Percentiles rank a stretch among this genome's conserved stretches.
Conservation (phyloP, 2,329 filamentous ascomycete species). For the Ambrosiella beaveri region DNA sequence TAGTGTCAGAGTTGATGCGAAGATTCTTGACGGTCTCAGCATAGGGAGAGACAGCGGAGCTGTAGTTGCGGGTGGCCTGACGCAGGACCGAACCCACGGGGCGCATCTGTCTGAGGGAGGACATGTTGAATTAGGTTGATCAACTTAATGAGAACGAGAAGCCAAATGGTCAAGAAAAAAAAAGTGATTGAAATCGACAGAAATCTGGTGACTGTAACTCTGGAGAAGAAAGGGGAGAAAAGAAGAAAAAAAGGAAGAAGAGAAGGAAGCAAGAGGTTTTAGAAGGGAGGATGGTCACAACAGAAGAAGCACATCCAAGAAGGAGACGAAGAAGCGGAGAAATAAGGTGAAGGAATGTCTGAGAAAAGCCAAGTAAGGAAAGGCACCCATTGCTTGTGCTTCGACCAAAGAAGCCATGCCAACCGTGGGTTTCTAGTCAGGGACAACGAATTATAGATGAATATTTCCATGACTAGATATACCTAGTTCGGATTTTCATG, state of each 20-base stretch:
- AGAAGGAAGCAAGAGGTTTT: constrained; percentile 4
- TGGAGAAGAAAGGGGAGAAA: background rate
- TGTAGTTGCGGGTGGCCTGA: constrained; percentile 56
- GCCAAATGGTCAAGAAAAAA: constrained; percentile 11
- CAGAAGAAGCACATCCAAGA: background rate
- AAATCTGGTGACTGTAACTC: constrained; percentile 2
- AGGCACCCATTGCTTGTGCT: background rate
- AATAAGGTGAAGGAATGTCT: constrained; percentile 7
- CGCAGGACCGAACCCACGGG: constrained; percentile 51
- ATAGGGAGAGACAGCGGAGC: constrained; percentile 52
- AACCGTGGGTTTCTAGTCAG: too few species aligned
- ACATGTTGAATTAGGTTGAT: constrained; percentile 41
- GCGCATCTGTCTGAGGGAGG: constrained; percentile 59
- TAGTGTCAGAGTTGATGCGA: constrained; percentile 81
- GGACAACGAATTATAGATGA: too few species aligned
- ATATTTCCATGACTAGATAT: too few species aligned
- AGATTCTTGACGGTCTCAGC: constrained; percentile 65
- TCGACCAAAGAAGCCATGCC: background rate
- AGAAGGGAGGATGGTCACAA: constrained; percentile 4
- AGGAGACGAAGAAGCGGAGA: constrained; percentile 9
- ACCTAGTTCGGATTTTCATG: too few species aligned
- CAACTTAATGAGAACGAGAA: constrained; percentile 8
- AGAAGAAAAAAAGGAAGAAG: constrained; percentile 4
- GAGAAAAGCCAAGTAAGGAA: background rate
- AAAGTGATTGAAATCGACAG: constrained; percentile 6